Percentiles rank a stretch among this genome's conserved stretches.
Evolutionary conservation across 2,329 filamentous ascomycete genomes (phyloP).

Genomic region (Fusarium brachygibbosum): DNA sequence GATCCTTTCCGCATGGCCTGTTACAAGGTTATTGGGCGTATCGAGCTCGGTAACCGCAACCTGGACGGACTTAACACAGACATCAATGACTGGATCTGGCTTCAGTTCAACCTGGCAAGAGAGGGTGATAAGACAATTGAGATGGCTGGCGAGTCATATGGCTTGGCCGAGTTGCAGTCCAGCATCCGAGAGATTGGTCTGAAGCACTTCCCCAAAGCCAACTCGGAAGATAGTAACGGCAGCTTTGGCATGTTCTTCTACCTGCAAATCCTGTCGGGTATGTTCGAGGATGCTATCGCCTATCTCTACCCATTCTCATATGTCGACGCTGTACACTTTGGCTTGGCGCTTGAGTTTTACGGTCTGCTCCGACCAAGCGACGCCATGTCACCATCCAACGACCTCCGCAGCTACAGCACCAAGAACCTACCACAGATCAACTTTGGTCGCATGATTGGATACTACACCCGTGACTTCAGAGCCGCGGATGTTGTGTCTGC

Average conservation of each 20-base stretch:
- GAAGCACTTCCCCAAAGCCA: slow-evolving; percentile 87
- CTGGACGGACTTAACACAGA: slow-evolving; percentile 73
- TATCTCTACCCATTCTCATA: slow-evolving; percentile 94
- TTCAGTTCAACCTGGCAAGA: slow-evolving; percentile 77
- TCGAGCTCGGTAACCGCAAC: slow-evolving; percentile 74
- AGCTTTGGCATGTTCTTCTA: slow-evolving; percentile 94
- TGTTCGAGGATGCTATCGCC: slow-evolving; percentile 93
- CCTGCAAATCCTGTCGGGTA: slow-evolving; percentile 87
- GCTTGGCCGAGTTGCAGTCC: slow-evolving; percentile 76
- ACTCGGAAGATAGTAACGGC: slow-evolving; percentile 79
- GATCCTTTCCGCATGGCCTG: slow-evolving; percentile 97
- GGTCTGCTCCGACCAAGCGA: slow-evolving; percentile 89
- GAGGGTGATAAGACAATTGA: slow-evolving; percentile 74
- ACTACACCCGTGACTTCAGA: slow-evolving; percentile 96
- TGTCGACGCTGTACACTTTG: slow-evolving; percentile 94
- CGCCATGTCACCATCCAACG: slow-evolving; percentile 79
- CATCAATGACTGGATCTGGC: slow-evolving; percentile 79
- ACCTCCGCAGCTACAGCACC: slow-evolving; percentile 75
- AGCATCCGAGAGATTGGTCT: slow-evolving; percentile 90
- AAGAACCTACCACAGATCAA: slow-evolving; percentile 85
- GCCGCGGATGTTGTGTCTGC: slow-evolving; percentile 90
- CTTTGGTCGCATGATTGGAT: slow-evolving; percentile 92
- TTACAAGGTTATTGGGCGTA: slow-evolving; percentile 95
- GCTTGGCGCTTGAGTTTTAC: slow-evolving; percentile 89
- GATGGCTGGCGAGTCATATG: slow-evolving; percentile 75